Evolutionary conservation across 2,329 filamentous ascomycete genomes (phyloP).

Genomic region (Aspergillus sp.): DNA sequence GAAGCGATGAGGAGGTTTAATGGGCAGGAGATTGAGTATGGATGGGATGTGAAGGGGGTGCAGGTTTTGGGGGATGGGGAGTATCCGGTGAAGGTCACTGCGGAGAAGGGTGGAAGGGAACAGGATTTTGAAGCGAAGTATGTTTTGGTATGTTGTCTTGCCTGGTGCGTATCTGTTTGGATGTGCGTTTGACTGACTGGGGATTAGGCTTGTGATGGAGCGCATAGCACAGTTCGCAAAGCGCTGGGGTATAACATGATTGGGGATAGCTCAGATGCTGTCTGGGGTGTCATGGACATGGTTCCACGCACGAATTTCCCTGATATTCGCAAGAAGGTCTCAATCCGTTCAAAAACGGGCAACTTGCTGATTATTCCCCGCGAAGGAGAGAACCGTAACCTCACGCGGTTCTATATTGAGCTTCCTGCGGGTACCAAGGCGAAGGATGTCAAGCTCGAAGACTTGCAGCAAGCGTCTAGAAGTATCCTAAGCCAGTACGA

Average conservation of each 20-base stretch:
- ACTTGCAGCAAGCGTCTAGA: conserved; percentile 54
- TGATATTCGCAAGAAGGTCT: conserved; percentile 52
- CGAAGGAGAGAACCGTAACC: conserved; percentile 53
- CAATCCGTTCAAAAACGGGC: conserved; percentile 47
- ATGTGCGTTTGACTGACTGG: neutral
- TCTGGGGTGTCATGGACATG: conserved; percentile 60
- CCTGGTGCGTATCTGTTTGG: neutral
- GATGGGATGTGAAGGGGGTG: conserved; percentile 51
- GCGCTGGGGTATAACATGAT: conserved; percentile 54
- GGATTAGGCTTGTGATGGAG: conserved; percentile 49
- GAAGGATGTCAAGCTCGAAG: conserved; percentile 53
- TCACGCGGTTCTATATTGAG: conserved; percentile 65
- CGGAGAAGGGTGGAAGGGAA: conserved; percentile 45
- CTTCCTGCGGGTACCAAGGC: conserved; percentile 51
- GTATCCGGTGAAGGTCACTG: conserved; percentile 47
- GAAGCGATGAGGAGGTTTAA: conserved; percentile 47
- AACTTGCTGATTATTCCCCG: conserved; percentile 53
- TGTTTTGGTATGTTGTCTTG: conserved; percentile 45
- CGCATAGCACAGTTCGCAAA: conserved; percentile 43
- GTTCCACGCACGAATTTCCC: conserved; percentile 51
- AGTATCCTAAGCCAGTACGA: conserved; percentile 56
- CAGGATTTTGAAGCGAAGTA: conserved; percentile 51
- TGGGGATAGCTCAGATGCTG: conserved; percentile 57
- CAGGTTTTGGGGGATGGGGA: conserved; percentile 53
- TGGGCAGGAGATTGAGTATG: conserved; percentile 55